A percentile compares a stretch with the other conserved stretches of the same genome.
phyloP scores from a whole-genome alignment of 441 rosid genomes.

The Eutrema salsugineum region DNA sequence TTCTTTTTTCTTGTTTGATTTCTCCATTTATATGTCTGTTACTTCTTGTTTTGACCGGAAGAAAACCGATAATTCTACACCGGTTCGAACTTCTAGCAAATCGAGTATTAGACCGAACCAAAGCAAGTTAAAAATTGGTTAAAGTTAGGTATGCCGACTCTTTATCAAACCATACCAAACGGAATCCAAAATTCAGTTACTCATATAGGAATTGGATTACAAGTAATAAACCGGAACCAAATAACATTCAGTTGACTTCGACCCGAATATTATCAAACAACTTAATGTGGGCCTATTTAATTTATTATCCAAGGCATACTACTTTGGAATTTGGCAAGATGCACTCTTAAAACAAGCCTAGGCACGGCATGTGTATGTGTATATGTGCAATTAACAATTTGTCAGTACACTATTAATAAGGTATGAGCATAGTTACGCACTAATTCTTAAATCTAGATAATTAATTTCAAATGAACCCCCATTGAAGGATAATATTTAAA shows the following conservation, averaged over 20 bases:
- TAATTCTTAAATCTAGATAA: background rate
- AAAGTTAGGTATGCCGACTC: background rate
- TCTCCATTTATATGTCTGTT: background rate
- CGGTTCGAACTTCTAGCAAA: background rate
- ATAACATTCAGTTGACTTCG: slow-evolving; percentile 5
- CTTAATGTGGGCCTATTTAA: background rate
- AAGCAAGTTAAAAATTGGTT: background rate
- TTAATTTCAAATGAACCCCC: background rate
- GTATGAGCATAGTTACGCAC: background rate
- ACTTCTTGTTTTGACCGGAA: background rate
- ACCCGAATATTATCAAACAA: background rate
- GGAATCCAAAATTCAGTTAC: background rate
- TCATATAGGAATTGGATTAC: background rate
- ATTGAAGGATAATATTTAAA: background rate
- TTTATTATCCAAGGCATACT: background rate
- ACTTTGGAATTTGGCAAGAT: background rate
- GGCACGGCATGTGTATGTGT: background rate
- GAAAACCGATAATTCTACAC: background rate
- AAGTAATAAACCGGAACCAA: background rate
- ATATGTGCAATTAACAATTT: background rate
- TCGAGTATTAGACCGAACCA: background rate
- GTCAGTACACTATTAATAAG: background rate
- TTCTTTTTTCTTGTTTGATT: background rate
- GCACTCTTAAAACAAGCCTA: background rate
- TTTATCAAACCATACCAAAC: background rate